These are phyloP conservation scores for Tolypocladium amazonense DNA, from an alignment of 2,329 filamentous ascomycete genomes.

Conservation along the genomic window DNA sequence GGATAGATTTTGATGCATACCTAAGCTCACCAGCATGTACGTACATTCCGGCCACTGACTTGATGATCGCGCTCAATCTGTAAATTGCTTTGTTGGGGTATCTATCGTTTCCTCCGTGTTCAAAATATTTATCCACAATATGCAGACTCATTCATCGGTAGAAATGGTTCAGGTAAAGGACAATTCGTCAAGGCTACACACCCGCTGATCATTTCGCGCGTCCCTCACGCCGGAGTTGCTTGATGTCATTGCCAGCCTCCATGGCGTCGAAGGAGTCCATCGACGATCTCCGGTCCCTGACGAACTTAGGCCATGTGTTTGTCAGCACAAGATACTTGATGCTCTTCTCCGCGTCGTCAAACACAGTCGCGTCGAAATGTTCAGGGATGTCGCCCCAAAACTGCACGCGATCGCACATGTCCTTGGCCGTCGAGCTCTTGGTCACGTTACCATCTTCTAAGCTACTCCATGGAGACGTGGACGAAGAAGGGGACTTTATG, in stretches of 20 bases:
- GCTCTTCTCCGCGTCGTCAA: conserved; percentile 47
- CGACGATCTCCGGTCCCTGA: conserved; percentile 23
- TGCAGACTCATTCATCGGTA: background rate
- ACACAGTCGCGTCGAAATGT: conserved; percentile 39
- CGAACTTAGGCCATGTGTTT: conserved; percentile 56
- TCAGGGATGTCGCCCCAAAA: conserved; percentile 34
- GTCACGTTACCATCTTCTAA: background rate
- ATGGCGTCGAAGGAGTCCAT: conserved; percentile 7
- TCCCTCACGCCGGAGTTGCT: conserved; percentile 1
- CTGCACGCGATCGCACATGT: conserved; percentile 6
- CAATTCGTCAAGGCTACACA: background rate
- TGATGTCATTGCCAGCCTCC: conserved; percentile 4
- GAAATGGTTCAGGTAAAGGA: too few species aligned
- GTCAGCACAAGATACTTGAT: conserved; percentile 59
- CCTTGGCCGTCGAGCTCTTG: background rate
- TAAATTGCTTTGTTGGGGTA: background rate
- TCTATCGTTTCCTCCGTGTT: background rate
- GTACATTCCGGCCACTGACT: background rate
- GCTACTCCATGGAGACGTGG: background rate
- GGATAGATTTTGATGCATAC: background rate
- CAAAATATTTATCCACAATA: background rate
- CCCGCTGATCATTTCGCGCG: background rate
- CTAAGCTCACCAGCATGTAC: background rate
- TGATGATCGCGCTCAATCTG: background rate
- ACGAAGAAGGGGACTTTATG: too few species aligned